Conservation (phyloP, 2,329 filamentous ascomycete genomes). For the Sclerotinia borealis region DNA sequence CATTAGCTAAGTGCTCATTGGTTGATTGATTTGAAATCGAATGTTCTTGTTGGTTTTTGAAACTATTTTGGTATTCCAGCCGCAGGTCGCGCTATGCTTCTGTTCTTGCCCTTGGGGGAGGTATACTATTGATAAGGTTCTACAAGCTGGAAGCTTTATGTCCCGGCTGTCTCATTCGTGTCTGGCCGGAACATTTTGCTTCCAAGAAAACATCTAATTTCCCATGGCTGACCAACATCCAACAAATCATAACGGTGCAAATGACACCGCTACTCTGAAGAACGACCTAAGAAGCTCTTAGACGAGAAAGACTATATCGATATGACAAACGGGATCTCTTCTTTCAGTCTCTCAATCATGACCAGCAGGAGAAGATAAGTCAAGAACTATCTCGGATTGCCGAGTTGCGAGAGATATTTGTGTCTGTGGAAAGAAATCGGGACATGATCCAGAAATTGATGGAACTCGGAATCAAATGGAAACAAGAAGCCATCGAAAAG, state of each 20-base stretch:
- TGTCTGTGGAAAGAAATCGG: neutral
- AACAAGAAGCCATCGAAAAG: neutral
- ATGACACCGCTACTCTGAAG: neutral
- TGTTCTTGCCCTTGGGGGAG: neutral
- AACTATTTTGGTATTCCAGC: neutral
- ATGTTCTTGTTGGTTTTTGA: neutral
- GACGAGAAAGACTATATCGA: constrained; percentile 3
- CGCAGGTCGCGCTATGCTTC: neutral
- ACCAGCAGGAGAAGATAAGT: neutral
- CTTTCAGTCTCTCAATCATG: neutral
- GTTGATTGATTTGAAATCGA: neutral
- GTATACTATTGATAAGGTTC: neutral
- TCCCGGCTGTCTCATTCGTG: neutral
- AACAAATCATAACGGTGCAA: neutral
- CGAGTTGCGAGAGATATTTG: neutral
- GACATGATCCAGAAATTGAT: too few species aligned
- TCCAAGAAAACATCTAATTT: neutral
- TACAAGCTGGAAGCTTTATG: neutral
- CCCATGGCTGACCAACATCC: neutral
- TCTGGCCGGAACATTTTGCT: neutral
- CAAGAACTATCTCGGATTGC: constrained; percentile 3
- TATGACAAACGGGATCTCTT: neutral
- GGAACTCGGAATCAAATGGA: too few species aligned
- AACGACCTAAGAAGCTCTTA: constrained; percentile 4
- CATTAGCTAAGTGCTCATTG: neutral